phyloP scores from a whole-genome alignment of 352 stramenopile species.

The Phytophthora fragariaefolia region DNA sequence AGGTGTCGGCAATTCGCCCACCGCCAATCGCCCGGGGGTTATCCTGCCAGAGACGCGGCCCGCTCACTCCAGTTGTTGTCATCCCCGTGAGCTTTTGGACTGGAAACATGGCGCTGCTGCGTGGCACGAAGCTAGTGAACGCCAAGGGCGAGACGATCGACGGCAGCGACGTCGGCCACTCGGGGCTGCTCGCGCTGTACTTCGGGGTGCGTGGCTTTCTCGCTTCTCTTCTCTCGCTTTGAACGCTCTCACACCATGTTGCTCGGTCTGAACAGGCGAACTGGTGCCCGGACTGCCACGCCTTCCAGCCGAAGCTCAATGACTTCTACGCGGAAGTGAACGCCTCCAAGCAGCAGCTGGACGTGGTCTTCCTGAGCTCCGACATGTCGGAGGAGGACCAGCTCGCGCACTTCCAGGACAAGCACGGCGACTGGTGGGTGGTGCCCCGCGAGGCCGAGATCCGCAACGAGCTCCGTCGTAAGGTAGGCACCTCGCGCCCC shows the following conservation, averaged over 20 bases:
- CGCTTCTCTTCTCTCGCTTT: background rate
- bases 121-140: constrained; percentile 59
- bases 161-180: constrained; percentile 40
- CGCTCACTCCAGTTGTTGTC: background rate
- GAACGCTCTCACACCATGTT: constrained; percentile 6
- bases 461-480: constrained; percentile 73
- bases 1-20: background rate
- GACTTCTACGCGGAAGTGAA: constrained; percentile 70
- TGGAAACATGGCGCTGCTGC: constrained; percentile 51
- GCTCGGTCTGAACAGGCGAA: constrained; percentile 55
- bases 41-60: constrained; percentile 14
- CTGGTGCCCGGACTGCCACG: constrained; percentile 81
- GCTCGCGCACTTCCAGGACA: constrained; percentile 60
- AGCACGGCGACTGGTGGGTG: constrained; percentile 75
- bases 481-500: constrained; percentile 40
- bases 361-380: constrained; percentile 80
- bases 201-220: constrained; percentile 53
- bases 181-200: constrained; percentile 67
- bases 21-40: constrained; percentile 15
- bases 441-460: constrained; percentile 60
- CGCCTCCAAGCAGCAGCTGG: constrained; percentile 45
- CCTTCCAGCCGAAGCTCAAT: constrained; percentile 76
- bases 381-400: constrained; percentile 65
- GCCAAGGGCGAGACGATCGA: constrained; percentile 53
- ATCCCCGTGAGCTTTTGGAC: constrained; percentile 1